Evolutionary conservation across 352 stramenopile genomes (phyloP), one percentile per base, ranked within the genome.

Genomic region (Globisporangium apiculatum): DNA sequence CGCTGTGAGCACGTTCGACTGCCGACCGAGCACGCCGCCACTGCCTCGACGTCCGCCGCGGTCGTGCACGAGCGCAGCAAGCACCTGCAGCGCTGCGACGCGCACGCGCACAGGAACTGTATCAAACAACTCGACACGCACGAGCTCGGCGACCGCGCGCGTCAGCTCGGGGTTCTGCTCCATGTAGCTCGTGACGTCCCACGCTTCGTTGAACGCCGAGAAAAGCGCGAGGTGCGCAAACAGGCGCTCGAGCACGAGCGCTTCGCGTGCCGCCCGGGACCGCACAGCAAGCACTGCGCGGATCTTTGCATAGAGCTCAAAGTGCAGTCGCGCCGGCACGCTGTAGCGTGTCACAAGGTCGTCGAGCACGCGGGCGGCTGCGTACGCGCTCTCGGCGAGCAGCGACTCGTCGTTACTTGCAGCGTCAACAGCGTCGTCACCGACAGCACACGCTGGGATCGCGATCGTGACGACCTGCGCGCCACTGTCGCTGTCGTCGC

Each of bases 51-150:
- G 72, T 6, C 82, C 81, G 51, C 79, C 60, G 5, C 83, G 77
- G 62, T 95, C 86, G 55, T 89, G 82, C 37, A 94, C 86, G 8
- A 95, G 62, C 8, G 83, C 86, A 3, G 82, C 84, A 18, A 95
- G 61, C 7, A 94, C 86, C 54, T 91, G 76, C 10, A 92, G 50
- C 1, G 82, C 76, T 0, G 71, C 68, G 5, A 92, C 63, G 17
- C 82, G 73, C 6, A 94, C 79, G 0, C 75, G 68, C 8, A 82
- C 59, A 7, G 83, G 74, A 5, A 91, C 71, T 1, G 71, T 77
- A 3, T 87, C 72, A 55, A 75, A 71, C 43, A 70, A 72, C 49
- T 95, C 86, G 6, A 91, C 73, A 9, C 83, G 83, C 64, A 93
- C 58, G 1, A 95, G 64, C 52, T 95, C 83, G 3, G 89, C 78